phyloP scores from a whole-genome alignment of 2,329 filamentous ascomycete species.

The Myriosclerotinia duriaeana region DNA sequence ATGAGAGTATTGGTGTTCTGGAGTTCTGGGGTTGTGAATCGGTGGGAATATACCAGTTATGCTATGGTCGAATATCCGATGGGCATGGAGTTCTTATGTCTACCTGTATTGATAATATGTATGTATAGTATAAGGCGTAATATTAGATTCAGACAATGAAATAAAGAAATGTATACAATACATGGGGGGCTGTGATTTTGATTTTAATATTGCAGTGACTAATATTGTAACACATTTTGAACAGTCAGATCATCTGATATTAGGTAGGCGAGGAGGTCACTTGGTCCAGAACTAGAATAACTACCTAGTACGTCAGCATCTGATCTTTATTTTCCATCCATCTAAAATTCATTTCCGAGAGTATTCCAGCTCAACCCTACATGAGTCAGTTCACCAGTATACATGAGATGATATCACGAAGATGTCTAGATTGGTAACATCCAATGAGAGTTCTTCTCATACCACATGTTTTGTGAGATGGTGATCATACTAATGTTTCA shows the following conservation, averaged over 20 bases:
- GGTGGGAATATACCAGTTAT: not conserved
- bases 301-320: not conserved
- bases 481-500: not conserved
- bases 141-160: not conserved
- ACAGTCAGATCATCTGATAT: conserved; percentile 1
- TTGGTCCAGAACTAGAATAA: no score
- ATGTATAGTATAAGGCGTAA: not conserved
- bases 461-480: not conserved
- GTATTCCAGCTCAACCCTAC: not conserved
- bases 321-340: not conserved
- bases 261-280: no score
- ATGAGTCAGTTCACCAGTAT: not conserved
- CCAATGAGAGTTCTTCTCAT: not conserved
- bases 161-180: not conserved
- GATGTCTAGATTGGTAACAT: not conserved
- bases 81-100: not conserved
- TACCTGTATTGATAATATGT: not conserved
- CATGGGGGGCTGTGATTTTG: no score
- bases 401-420: not conserved
- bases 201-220: not conserved
- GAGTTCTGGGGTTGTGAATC: no score
- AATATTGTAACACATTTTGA: not conserved
- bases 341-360: not conserved
- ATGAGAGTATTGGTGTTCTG: no score
- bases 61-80: not conserved